Percentiles rank a stretch among this genome's conserved stretches.
Evolutionary conservation across 2,329 filamentous ascomycete genomes (phyloP).

Genomic region (Cryoendolithus antarcticus): DNA sequence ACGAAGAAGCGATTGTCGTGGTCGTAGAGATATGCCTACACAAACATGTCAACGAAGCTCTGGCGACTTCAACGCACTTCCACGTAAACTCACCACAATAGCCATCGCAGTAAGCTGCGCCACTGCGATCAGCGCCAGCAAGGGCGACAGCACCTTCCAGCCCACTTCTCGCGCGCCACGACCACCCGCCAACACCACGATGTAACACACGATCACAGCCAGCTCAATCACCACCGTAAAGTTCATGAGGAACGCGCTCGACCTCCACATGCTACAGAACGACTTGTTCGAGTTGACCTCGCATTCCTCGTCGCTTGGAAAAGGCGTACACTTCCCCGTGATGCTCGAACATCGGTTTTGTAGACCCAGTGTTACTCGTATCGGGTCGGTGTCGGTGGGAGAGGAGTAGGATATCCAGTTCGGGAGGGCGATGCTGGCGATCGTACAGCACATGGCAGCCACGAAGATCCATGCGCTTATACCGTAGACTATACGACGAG

Average conservation of each 20-base stretch:
- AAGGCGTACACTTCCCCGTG: conserved; percentile 49
- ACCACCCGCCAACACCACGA: conserved; percentile 65
- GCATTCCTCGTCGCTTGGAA: conserved; percentile 59
- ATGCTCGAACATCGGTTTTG: conserved; percentile 68
- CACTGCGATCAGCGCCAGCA: conserved; percentile 54
- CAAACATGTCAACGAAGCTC: background rate
- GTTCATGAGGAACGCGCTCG: conserved; percentile 74
- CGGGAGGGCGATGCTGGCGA: conserved; percentile 56
- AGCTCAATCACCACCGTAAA: conserved; percentile 74
- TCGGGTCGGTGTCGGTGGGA: conserved; percentile 31
- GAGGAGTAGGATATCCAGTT: conserved; percentile 53
- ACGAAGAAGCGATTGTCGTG: conserved; percentile 72
- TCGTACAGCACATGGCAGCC: conserved; percentile 55
- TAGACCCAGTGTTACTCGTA: conserved; percentile 60
- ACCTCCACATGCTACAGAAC: conserved; percentile 90
- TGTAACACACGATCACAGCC: conserved; percentile 65
- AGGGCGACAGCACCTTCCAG: conserved; percentile 61
- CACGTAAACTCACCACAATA: conserved; percentile 54
- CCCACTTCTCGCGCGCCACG: conserved; percentile 68
- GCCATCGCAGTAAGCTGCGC: conserved; percentile 67
- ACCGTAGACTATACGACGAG: conserved; percentile 36
- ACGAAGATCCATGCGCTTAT: conserved; percentile 36
- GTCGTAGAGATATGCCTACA: conserved; percentile 69
- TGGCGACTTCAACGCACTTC: background rate
- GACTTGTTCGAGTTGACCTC: conserved; percentile 51